phyloP scores from a whole-genome alignment of 2,329 filamentous ascomycete species.

The Alternaria hordeiaustralica region DNA sequence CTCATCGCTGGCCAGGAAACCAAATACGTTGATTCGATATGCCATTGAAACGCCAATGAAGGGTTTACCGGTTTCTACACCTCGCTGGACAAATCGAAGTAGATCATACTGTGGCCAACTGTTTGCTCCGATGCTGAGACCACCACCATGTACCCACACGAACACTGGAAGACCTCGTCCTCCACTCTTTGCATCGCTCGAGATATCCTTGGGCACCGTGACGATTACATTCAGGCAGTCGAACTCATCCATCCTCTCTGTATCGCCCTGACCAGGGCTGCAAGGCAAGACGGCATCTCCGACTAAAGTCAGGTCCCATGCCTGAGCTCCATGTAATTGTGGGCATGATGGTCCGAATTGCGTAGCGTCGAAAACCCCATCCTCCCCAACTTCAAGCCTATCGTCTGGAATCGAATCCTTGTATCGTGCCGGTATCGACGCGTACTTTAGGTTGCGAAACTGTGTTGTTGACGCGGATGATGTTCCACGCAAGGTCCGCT shows the following conservation, averaged over 20 bases:
- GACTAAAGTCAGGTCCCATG: slow-evolving; percentile 35
- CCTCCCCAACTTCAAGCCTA: slow-evolving; percentile 4
- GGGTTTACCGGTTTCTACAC: slow-evolving; percentile 51
- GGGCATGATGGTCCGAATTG: slow-evolving; percentile 48
- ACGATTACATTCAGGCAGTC: slow-evolving; percentile 45
- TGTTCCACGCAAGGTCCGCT: slow-evolving; percentile 27
- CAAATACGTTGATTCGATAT: slow-evolving; percentile 40
- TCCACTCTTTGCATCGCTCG: background rate
- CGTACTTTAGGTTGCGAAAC: slow-evolving; percentile 48
- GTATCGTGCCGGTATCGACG: slow-evolving; percentile 42
- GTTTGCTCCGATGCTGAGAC: slow-evolving; percentile 56
- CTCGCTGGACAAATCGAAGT: slow-evolving; percentile 53
- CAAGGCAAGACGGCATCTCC: slow-evolving; percentile 23
- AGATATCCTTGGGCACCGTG: slow-evolving; percentile 34
- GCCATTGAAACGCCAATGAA: slow-evolving; percentile 53
- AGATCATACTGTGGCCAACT: slow-evolving; percentile 61
- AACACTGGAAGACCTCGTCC: slow-evolving; percentile 55
- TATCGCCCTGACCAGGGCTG: slow-evolving; percentile 20
- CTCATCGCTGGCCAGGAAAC: slow-evolving; percentile 54
- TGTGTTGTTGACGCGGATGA: slow-evolving; percentile 29
- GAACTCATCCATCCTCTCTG: slow-evolving; percentile 42
- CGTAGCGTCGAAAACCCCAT: slow-evolving; percentile 40
- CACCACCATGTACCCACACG: slow-evolving; percentile 63
- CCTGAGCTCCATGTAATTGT: slow-evolving; percentile 40
- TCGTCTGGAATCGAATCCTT: slow-evolving; percentile 33